phyloP scores from a whole-genome alignment of 139 green algal species.

The Nannochloris sp. region DNA sequence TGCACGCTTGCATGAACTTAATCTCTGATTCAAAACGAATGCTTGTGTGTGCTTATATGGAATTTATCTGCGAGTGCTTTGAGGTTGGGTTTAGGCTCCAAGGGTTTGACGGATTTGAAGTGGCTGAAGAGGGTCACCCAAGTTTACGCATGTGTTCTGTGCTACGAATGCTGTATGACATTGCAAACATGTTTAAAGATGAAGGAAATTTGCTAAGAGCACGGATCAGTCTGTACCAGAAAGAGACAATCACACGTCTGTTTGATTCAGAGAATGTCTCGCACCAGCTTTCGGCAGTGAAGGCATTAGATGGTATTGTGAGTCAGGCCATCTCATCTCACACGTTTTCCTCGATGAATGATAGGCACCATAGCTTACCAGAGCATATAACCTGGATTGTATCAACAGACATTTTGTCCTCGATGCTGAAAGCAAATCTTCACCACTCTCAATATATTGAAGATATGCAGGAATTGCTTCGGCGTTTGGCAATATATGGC shows the following conservation, averaged over 20 bases:
- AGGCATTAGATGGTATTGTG: slow-evolving; percentile 11
- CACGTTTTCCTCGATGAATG: not conserved
- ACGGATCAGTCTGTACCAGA: slow-evolving; percentile 24
- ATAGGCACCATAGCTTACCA: slow-evolving; percentile 11
- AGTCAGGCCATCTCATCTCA: not conserved
- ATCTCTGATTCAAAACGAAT: too few relatives aligned
- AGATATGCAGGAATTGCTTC: slow-evolving; percentile 53
- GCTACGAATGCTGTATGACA: too few relatives aligned
- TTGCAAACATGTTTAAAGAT: not conserved
- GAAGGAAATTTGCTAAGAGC: not conserved
- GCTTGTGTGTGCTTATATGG: too few relatives aligned
- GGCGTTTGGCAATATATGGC: slow-evolving; percentile 34
- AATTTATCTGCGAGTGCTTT: too few relatives aligned
- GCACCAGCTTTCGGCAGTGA: slow-evolving; percentile 51
- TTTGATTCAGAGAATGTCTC: slow-evolving; percentile 61
- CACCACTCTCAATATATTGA: slow-evolving; percentile 86
- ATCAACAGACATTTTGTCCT: slow-evolving; percentile 46
- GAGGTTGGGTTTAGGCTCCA: too few relatives aligned
- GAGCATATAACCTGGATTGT: slow-evolving; percentile 52
- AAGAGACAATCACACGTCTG: slow-evolving; percentile 47
- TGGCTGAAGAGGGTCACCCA: too few relatives aligned
- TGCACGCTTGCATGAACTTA: slow-evolving; percentile 4
- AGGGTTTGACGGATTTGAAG: too few relatives aligned
- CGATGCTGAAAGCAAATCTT: slow-evolving; percentile 70
- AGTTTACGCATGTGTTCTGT: too few relatives aligned